Base-by-base conservation (phyloP, 768 basidiomycete genomes). In the Russula sp. region DNA sequence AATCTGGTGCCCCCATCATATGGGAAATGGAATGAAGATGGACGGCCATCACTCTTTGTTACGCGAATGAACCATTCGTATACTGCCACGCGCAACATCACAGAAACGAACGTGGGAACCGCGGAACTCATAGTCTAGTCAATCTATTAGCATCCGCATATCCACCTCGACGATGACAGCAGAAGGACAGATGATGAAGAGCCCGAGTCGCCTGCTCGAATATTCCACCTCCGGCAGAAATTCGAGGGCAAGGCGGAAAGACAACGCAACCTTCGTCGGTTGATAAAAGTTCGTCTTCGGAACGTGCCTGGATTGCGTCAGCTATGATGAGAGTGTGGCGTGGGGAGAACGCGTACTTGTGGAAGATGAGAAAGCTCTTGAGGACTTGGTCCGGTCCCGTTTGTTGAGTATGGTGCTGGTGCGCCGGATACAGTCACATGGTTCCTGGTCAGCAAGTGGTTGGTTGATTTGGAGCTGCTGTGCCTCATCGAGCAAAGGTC, bases 231-330 rank as follows among this genome's bases (percentile, higher is more conserved):
- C 90, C 35, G 97, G 95, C 51, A 99, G 75, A 81, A 99, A 99
- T 64, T 83, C 82, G 1, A 95, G 93, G 35, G 88, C 85, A 50
- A 99, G 83, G 58, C 97, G 88, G 91, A 98, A 98, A 1, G 92
- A 93, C 54, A 99, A 76, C 32, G 96, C 95, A 22, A 96, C 93
- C 75, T 99, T 98, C 53, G 97, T 98, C 9, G 95, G 93, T 72
- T 97, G 96, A 76, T 97, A 97, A 72, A 97, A 97, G 79, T 98
- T 98, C 61, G 94, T 98, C 81, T 94, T 98, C 68, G 98, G 79
- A 61, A 98, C 84, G 69, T 90, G 83, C 73, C 88, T 90, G 29
- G 14, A 32, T 7, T 2, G 18, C 29, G 48, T 48, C 35, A 46
- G 34, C 32, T 29, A 36, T 5, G 35, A 8, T n/a, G n/a, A 39